A percentile compares a stretch with the other conserved stretches of the same genome.
phyloP scores from a whole-genome alignment of 2,329 filamentous ascomycete genomes.

The Exophiala sp. region DNA sequence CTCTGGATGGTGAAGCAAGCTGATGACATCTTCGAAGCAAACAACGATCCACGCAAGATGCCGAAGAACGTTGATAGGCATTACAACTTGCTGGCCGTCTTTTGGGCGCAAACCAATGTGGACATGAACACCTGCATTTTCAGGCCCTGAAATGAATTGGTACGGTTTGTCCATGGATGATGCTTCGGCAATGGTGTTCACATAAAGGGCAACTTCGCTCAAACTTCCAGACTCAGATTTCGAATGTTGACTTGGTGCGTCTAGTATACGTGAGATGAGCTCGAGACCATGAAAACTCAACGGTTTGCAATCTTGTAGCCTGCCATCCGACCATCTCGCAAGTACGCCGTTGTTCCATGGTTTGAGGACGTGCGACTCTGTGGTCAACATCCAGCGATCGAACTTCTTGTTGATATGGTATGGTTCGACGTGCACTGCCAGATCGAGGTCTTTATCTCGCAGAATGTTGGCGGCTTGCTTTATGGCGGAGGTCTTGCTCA shows the following conservation, averaged over 20 bases:
- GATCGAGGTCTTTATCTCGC: neutral
- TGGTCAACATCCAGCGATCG: constrained; percentile 5
- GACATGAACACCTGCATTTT: constrained; percentile 14
- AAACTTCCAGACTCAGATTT: neutral
- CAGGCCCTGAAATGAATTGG: neutral
- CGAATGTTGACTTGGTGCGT: neutral
- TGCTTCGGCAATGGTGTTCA: neutral
- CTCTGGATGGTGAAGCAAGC: constrained; percentile 15
- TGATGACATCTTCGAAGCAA: constrained; percentile 14
- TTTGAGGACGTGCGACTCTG: neutral
- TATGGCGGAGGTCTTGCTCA: too few species aligned
- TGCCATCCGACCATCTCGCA: neutral
- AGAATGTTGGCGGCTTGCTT: constrained; percentile 7
- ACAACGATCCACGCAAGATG: constrained; percentile 16
- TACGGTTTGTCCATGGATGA: neutral
- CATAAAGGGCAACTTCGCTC: constrained; percentile 1
- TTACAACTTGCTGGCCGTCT: neutral
- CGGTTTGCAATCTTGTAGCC: neutral
- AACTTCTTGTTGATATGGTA: neutral
- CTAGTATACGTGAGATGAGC: constrained; percentile 12
- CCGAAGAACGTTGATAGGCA: constrained; percentile 7
- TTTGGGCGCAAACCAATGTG: constrained; percentile 9
- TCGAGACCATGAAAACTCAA: constrained; percentile 2
- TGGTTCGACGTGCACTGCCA: neutral
- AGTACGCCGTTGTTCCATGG: neutral